Evolutionary conservation across 148 eudicot species (phyloP).

Genomic region (Rhododendron ferrugineum): DNA sequence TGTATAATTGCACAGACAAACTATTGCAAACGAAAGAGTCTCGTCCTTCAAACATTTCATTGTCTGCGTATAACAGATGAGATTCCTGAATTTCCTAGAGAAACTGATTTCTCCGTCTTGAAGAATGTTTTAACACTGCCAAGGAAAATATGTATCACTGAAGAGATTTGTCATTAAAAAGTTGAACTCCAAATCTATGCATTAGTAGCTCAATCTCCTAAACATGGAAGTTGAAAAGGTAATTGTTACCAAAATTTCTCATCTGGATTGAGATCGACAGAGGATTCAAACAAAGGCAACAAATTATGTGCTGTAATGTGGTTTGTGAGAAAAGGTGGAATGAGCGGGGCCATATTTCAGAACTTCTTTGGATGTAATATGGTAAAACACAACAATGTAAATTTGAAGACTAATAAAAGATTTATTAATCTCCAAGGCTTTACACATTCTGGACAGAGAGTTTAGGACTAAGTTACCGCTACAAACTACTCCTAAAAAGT

Average conservation of each 20-base stretch:
- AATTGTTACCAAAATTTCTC: neutral
- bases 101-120: neutral
- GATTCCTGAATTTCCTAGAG: neutral
- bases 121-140: neutral
- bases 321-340: neutral
- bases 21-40: neutral
- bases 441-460: neutral
- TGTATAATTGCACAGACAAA: neutral
- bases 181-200: neutral
- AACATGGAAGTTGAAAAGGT: neutral
- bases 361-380: neutral
- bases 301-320: neutral
- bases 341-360: neutral
- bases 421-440: neutral
- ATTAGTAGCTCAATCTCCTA: neutral
- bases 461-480: neutral
- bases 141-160: neutral
- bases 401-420: neutral
- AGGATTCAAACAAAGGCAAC: no score
- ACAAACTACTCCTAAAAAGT: neutral
- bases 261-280: neutral
- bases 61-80: neutral
- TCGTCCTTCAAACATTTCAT: neutral
- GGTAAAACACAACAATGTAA: neutral
- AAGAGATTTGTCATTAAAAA: neutral